Conservation (phyloP, 768 basidiomycete species). For the Hericium erinaceus region DNA sequence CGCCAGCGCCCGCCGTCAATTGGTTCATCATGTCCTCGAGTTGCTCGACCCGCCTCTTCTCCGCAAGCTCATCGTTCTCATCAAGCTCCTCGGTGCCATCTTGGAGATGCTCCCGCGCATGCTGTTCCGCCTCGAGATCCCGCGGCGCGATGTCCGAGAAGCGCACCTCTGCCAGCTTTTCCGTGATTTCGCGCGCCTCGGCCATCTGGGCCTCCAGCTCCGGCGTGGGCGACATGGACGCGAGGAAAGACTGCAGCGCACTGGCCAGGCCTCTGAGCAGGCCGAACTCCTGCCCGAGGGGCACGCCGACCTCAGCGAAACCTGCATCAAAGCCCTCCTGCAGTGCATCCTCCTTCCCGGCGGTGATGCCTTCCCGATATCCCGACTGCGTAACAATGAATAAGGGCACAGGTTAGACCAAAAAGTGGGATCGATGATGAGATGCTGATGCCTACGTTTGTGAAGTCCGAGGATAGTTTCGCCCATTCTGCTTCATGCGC, state of each 20-base stretch:
- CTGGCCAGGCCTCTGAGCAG: constrained; percentile 62
- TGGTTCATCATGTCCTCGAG: constrained; percentile 2
- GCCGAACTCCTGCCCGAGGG: constrained; percentile 72
- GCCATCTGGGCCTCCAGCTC: constrained; percentile 21
- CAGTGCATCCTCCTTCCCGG: constrained; percentile 79
- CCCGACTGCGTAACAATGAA: constrained; percentile 49
- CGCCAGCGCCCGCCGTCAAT: neutral
- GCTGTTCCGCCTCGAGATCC: constrained; percentile 71
- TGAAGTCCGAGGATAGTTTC: constrained; percentile 59
- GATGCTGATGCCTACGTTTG: constrained; percentile 37
- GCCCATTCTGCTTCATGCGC: constrained; percentile 52
- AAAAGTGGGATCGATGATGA: neutral
- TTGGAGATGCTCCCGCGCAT: constrained; percentile 59
- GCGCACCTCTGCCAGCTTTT: constrained; percentile 47
- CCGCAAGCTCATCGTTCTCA: constrained; percentile 5
- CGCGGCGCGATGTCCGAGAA: constrained; percentile 66
- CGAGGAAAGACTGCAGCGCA: constrained; percentile 51
- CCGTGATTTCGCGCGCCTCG: constrained; percentile 45
- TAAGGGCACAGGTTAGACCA: neutral
- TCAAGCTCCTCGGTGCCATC: constrained; percentile 22
- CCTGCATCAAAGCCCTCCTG: constrained; percentile 89
- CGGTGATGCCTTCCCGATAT: constrained; percentile 93
- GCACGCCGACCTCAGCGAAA: constrained; percentile 63
- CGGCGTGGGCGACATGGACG: constrained; percentile 20
- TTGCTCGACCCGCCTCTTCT: constrained; percentile 2